Conservation (phyloP, 106 monocot genomes). For the Hemerocallis citrina region DNA sequence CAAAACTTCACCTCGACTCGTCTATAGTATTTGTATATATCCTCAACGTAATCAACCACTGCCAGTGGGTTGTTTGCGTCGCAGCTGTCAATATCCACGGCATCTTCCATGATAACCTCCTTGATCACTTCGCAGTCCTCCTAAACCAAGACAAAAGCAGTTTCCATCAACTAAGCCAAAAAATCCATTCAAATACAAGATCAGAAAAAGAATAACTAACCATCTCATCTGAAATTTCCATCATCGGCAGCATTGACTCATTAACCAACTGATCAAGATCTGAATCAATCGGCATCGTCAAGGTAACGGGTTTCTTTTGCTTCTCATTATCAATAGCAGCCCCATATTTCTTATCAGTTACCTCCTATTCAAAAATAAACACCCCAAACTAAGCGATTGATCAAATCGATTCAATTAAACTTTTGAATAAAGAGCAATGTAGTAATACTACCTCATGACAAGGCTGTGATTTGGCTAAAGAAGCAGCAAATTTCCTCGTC, state of each 20-base stretch:
- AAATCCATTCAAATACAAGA: background rate
- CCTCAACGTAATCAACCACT: conserved; percentile 61
- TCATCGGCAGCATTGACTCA: conserved; percentile 42
- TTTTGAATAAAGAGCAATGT: background rate
- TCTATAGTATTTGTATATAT: conserved; percentile 57
- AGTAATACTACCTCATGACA: conserved; percentile 37
- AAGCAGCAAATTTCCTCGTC: conserved; percentile 76
- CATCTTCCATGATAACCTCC: conserved; percentile 79
- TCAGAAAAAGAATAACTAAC: conserved; percentile 14
- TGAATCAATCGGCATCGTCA: conserved; percentile 30
- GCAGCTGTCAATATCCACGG: conserved; percentile 50
- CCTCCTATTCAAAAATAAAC: background rate
- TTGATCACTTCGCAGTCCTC: conserved; percentile 26
- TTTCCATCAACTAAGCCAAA: background rate
- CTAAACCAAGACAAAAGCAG: conserved; percentile 11
- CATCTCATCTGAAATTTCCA: conserved; percentile 50
- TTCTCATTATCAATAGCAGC: conserved; percentile 35
- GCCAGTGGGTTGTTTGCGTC: conserved; percentile 70
- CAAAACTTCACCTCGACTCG: conserved; percentile 47
- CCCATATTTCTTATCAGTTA: conserved; percentile 2
- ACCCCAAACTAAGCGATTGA: background rate
- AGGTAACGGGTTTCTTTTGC: conserved; percentile 17
- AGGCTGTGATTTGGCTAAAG: conserved; percentile 40
- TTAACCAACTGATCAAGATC: conserved; percentile 26
- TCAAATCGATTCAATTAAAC: background rate